Evolutionary conservation across 2,329 filamentous ascomycete genomes (phyloP).

Genomic region (Hymenotorrendiella dingleyae): DNA sequence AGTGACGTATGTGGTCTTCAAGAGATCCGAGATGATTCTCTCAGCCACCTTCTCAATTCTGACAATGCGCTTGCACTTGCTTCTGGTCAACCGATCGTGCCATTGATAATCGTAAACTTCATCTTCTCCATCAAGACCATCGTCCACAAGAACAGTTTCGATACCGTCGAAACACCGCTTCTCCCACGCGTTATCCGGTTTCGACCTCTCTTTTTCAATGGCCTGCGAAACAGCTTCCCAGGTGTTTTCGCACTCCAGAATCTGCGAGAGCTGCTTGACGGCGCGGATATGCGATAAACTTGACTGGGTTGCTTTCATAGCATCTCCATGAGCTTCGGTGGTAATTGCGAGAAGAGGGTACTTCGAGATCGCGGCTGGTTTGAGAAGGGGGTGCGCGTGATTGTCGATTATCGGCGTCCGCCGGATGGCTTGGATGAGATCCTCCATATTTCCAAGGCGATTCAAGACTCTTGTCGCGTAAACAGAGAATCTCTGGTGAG

Average conservation of each 20-base stretch:
- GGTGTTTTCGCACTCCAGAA: constrained; percentile 58
- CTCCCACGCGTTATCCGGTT: constrained; percentile 47
- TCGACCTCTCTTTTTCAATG: constrained; percentile 21
- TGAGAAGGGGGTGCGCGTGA: constrained; percentile 65
- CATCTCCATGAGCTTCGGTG: constrained; percentile 66
- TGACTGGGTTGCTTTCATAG: constrained; percentile 54
- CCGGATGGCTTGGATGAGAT: constrained; percentile 36
- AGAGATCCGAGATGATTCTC: constrained; percentile 46
- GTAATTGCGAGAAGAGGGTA: constrained; percentile 54
- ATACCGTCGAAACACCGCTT: constrained; percentile 64
- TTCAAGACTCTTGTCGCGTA: no score
- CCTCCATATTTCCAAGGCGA: constrained; percentile 26
- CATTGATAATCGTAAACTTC: constrained; percentile 54
- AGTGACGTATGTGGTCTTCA: constrained; percentile 34
- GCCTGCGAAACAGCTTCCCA: constrained; percentile 47
- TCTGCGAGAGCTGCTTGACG: constrained; percentile 57
- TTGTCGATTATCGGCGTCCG: constrained; percentile 65
- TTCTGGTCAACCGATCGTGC: constrained; percentile 60
- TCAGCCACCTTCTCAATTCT: constrained; percentile 70
- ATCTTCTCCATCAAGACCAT: constrained; percentile 56
- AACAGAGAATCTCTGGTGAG: no score
- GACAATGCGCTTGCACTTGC: constrained; percentile 65
- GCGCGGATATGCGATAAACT: constrained; percentile 66
- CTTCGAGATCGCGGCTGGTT: constrained; percentile 40
- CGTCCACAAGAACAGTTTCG: constrained; percentile 71